Evolutionary conservation across 2,329 filamentous ascomycete genomes (phyloP).

Genomic region (Keithomyces neogunnii): DNA sequence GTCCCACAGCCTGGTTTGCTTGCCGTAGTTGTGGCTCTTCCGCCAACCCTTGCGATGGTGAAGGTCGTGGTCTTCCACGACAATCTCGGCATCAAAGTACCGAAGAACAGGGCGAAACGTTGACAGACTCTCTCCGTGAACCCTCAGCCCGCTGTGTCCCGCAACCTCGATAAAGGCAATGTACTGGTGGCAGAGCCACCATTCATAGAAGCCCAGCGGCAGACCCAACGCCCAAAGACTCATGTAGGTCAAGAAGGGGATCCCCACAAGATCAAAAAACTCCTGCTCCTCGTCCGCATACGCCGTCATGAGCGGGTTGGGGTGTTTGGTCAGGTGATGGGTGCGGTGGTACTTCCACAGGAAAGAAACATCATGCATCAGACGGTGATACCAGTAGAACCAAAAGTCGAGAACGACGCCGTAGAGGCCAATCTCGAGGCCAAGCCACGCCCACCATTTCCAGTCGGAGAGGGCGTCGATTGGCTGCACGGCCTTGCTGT

Average conservation of each 20-base stretch:
- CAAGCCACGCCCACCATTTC: slow-evolving; percentile 23
- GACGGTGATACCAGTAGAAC: slow-evolving; percentile 29
- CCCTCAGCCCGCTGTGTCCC: slow-evolving; percentile 29
- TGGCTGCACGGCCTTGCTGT: neutral
- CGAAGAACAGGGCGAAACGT: slow-evolving; percentile 24
- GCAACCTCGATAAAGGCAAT: slow-evolving; percentile 29
- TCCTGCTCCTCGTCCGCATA: slow-evolving; percentile 21
- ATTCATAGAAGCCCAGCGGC: slow-evolving; percentile 37
- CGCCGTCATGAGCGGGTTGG: slow-evolving; percentile 30
- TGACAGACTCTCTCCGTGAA: slow-evolving; percentile 22
- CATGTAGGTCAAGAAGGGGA: slow-evolving; percentile 30
- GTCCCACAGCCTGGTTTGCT: slow-evolving; percentile 29
- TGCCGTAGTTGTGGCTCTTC: slow-evolving; percentile 23
- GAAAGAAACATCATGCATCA: slow-evolving; percentile 30
- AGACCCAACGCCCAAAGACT: slow-evolving; percentile 23
- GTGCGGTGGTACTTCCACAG: slow-evolving; percentile 35
- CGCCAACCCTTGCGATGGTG: neutral
- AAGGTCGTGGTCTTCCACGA: slow-evolving; percentile 31
- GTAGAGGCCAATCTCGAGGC: slow-evolving; percentile 30
- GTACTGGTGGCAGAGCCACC: slow-evolving; percentile 35
- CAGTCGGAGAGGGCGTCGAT: slow-evolving; percentile 6
- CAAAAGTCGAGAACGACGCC: slow-evolving; percentile 34
- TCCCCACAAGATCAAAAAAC: slow-evolving; percentile 30
- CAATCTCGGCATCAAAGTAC: slow-evolving; percentile 23
- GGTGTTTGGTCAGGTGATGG: slow-evolving; percentile 35